Evolutionary conservation across 345 rosid species (phyloP).

Genomic region (Jatropha curcas): DNA sequence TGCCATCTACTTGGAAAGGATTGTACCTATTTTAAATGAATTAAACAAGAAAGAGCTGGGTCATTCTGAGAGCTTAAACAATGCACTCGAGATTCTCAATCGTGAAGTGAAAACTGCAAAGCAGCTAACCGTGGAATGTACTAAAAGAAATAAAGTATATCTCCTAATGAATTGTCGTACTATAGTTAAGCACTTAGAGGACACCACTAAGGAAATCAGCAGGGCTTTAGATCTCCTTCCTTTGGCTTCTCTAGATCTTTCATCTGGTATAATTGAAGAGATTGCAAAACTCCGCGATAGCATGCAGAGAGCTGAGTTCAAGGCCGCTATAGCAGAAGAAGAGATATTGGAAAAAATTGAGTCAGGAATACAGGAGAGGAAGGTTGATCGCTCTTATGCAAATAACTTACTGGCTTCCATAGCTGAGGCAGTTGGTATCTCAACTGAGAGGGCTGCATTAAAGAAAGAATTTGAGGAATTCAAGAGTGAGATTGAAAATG

Average conservation of each 20-base stretch:
- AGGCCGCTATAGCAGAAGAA: conserved; percentile 58
- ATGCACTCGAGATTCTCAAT: conserved; percentile 50
- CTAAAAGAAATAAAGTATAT: conserved; percentile 59
- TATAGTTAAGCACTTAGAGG: conserved; percentile 42
- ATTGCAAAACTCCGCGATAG: conserved; percentile 36
- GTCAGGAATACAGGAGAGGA: conserved; percentile 67
- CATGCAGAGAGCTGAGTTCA: conserved; percentile 61
- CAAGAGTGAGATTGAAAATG: conserved; percentile 62
- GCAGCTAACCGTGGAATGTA: conserved; percentile 45
- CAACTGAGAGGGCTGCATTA: conserved; percentile 47
- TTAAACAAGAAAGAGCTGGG: conserved; percentile 36
- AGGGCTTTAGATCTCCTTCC: conserved; percentile 58
- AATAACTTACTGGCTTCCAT: conserved; percentile 53
- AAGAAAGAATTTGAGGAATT: conserved; percentile 62
- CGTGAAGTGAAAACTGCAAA: conserved; percentile 52
- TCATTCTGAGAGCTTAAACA: conserved; percentile 45
- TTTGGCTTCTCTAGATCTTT: conserved; percentile 53
- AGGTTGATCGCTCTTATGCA: conserved; percentile 58
- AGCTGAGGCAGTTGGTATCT: conserved; percentile 60
- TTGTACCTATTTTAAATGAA: conserved; percentile 55
- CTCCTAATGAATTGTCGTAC: conserved; percentile 58
- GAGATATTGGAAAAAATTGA: conserved; percentile 63
- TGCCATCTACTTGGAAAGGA: conserved; percentile 46
- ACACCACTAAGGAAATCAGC: conserved; percentile 47
- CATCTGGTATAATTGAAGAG: conserved; percentile 46